Conservation (phyloP, 768 basidiomycete genomes). For the Tulasnella sp. region DNA sequence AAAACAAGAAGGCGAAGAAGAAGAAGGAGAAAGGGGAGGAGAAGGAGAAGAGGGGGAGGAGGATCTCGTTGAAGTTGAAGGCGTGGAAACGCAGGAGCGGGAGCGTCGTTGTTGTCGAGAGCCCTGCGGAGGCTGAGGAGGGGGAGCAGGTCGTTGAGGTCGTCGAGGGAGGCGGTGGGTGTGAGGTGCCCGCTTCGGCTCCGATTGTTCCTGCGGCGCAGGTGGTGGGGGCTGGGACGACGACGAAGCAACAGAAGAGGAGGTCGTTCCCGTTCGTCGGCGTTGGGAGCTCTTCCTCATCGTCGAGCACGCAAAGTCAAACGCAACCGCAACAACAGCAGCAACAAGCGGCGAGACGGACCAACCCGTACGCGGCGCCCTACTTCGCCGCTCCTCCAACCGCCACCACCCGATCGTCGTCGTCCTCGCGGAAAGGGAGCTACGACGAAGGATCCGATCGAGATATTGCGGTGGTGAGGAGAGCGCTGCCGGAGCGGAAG, state of each 20-base stretch:
- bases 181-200: not conserved
- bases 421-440: not conserved
- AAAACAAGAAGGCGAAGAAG: too few species aligned
- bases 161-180: not conserved
- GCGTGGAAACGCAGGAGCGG: not conserved
- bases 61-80: not conserved
- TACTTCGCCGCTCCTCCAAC: not conserved
- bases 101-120: not conserved
- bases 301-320: not conserved
- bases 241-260: not conserved
- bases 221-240: not conserved
- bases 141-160: too few species aligned
- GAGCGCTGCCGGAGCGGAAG: not conserved
- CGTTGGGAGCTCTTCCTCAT: not conserved
- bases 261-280: not conserved
- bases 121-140: not conserved
- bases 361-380: not conserved
- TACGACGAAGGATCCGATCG: not conserved
- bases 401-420: not conserved
- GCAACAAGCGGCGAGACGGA: not conserved
- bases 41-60: not conserved
- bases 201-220: not conserved
- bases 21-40: not conserved
- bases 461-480: not conserved
- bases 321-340: not conserved